Evolutionary conservation across 2,329 filamentous ascomycete species (phyloP).

Genomic region (Amauroascus verrucosus): DNA sequence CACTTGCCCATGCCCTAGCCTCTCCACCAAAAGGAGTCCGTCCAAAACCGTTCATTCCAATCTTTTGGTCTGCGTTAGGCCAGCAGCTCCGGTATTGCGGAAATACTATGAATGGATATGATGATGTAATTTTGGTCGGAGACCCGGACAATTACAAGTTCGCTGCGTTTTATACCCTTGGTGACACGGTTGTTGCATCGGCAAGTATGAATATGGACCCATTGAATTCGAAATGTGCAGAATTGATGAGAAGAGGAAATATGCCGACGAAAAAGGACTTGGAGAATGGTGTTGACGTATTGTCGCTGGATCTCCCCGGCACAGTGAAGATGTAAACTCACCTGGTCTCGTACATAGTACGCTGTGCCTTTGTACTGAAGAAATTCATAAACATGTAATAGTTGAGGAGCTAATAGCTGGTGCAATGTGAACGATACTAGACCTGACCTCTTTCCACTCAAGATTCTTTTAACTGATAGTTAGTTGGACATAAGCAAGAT

Average conservation of each 20-base stretch:
- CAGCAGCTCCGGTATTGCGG: conserved; percentile 88
- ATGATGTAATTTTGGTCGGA: conserved; percentile 73
- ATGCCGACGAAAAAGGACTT: conserved; percentile 79
- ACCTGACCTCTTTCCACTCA: neutral
- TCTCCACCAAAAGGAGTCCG: conserved; percentile 31
- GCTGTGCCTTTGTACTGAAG: neutral
- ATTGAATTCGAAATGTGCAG: conserved; percentile 67
- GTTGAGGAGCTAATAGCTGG: neutral
- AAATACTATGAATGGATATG: conserved; percentile 70
- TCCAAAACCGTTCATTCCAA: conserved; percentile 69
- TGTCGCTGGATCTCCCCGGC: conserved; percentile 19
- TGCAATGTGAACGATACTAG: neutral
- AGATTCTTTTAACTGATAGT: neutral
- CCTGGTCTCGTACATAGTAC: neutral
- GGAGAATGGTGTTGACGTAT: conserved; percentile 40
- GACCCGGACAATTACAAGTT: conserved; percentile 70
- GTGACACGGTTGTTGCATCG: conserved; percentile 78
- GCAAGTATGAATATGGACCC: conserved; percentile 87
- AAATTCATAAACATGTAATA: neutral
- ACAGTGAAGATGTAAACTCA: conserved; percentile 8
- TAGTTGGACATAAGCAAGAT: neutral
- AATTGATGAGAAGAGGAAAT: conserved; percentile 70
- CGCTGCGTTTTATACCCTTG: conserved; percentile 77
- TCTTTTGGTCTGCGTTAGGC: conserved; percentile 94
- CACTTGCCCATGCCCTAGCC: conserved; percentile 55